Evolutionary conservation across 805 yeast species (phyloP).

Genomic region (Yamadazyma sp.): DNA sequence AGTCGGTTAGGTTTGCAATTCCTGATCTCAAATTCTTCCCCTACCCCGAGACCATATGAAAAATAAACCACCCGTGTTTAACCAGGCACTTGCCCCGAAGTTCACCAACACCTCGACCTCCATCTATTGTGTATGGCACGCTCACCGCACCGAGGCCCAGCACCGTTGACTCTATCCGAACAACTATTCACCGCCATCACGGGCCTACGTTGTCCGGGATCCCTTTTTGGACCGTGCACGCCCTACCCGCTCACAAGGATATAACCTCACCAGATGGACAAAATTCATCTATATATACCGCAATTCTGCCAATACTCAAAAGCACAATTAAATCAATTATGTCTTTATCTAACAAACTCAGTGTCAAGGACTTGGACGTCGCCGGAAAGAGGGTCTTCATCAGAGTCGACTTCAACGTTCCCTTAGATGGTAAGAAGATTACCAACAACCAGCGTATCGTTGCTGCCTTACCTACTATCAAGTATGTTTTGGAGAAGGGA

Average conservation of each 20-base stretch:
- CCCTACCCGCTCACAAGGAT: conserved; percentile 6
- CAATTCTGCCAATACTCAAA: not conserved
- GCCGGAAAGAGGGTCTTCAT: conserved; percentile 94
- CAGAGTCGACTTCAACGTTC: conserved; percentile 96
- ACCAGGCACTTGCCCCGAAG: not conserved
- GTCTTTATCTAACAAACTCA: conserved; percentile 92
- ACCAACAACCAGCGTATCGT: conserved; percentile 99
- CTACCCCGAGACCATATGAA: conserved; percentile 9
- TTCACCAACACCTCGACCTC: not conserved
- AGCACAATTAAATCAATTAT: conserved; percentile 34
- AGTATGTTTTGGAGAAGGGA: conserved; percentile 87
- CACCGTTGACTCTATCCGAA: not conserved
- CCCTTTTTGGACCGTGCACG: conserved; percentile 4
- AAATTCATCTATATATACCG: conserved; percentile 4
- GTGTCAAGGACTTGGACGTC: conserved; percentile 87
- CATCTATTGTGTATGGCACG: not conserved
- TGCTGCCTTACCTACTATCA: conserved; percentile 98
- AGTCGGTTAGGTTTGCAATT: no score
- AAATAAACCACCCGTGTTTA: not conserved
- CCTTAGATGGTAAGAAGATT: conserved; percentile 92
- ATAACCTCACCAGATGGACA: conserved; percentile 20
- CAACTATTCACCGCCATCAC: conserved; percentile 3
- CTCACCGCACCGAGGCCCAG: no score
- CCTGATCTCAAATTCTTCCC: no score
- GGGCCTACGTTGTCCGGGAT: conserved; percentile 13